These are phyloP conservation scores for Pachysandra terminalis DNA, from an alignment of 164 flowering plant genomes.

Conservation along the genomic window DNA sequence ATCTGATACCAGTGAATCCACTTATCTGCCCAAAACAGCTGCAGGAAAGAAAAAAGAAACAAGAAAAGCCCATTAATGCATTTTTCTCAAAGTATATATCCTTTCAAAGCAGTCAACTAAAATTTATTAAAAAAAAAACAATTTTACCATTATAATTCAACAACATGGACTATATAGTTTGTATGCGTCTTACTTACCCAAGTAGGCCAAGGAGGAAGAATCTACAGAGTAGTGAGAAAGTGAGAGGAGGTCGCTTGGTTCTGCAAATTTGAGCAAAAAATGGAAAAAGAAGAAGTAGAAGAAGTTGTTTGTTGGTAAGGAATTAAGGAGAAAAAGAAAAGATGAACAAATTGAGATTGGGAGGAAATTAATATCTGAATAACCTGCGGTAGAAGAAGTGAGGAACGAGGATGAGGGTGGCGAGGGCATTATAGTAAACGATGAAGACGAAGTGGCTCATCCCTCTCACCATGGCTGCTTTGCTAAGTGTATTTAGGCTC, in stretches of 20 bases:
- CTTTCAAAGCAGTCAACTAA: too few relatives aligned
- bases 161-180: too few relatives aligned
- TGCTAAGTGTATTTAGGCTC: constrained; percentile 32
- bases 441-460: constrained; percentile 36
- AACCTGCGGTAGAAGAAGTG: constrained; percentile 25
- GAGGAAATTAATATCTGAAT: too few relatives aligned
- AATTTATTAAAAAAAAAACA: constrained; percentile 15
- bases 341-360: neutral
- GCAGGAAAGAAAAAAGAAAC: too few relatives aligned
- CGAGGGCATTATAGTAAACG: constrained; percentile 37
- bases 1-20: constrained; percentile 32
- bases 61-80: too few relatives aligned
- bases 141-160: neutral
- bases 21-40: constrained; percentile 39
- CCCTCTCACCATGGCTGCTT: constrained; percentile 45
- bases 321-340: neutral
- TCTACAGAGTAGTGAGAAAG: constrained; percentile 23
- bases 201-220: constrained; percentile 39
- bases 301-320: too few relatives aligned
- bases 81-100: too few relatives aligned
- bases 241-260: constrained; percentile 18
- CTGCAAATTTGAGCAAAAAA: constrained; percentile 1
- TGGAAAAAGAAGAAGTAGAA: too few relatives aligned
- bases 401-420: constrained; percentile 33
- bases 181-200: constrained; percentile 27